A percentile compares a stretch with the other conserved stretches of the same genome.
phyloP scores from a whole-genome alignment of 768 basidiomycete genomes.

The Boletus barrowsii region DNA sequence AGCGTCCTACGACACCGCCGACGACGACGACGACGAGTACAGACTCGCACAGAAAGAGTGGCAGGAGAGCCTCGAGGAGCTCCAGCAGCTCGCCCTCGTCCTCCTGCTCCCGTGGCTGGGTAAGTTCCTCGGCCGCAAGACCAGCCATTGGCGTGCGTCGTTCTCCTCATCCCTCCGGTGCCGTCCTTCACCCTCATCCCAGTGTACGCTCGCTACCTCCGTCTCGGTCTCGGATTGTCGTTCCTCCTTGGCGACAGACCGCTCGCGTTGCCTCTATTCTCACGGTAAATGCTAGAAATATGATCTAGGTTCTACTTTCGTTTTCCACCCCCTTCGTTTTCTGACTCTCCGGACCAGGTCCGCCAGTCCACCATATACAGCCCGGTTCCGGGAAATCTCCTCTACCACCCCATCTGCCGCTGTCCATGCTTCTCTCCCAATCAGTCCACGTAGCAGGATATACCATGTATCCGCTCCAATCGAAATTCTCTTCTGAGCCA shows the following conservation, averaged over 20 bases:
- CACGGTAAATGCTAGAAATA: slow-evolving; percentile 27
- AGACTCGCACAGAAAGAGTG: slow-evolving; percentile 84
- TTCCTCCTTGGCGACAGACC: slow-evolving; percentile 55
- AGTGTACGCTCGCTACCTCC: slow-evolving; percentile 73
- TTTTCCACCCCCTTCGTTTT: slow-evolving; percentile 35
- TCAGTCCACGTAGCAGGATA: slow-evolving; percentile 65
- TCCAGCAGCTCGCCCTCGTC: slow-evolving; percentile 75
- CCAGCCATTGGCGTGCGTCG: slow-evolving; percentile 79
- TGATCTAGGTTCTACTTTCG: slow-evolving; percentile 24
- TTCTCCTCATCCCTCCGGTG: background rate
- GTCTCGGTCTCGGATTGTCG: slow-evolving; percentile 56
- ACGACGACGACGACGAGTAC: slow-evolving; percentile 71
- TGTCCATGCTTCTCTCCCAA: slow-evolving; percentile 54
- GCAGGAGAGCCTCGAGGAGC: slow-evolving; percentile 85
- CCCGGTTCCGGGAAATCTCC: slow-evolving; percentile 54
- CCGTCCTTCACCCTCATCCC: slow-evolving; percentile 12
- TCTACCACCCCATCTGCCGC: slow-evolving; percentile 57
- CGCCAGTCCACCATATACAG: slow-evolving; percentile 43
- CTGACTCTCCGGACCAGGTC: slow-evolving; percentile 51
- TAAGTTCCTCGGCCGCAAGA: slow-evolving; percentile 83
- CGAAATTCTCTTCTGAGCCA: slow-evolving; percentile 47
- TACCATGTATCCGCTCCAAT: slow-evolving; percentile 72
- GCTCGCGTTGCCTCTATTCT: slow-evolving; percentile 10
- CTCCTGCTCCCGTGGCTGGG: slow-evolving; percentile 85
- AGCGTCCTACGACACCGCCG: slow-evolving; percentile 54